Evolutionary conservation across 495 filamentous ascomycete species (phyloP).

Genomic region (Pseudoneurospora amorphoporcata): DNA sequence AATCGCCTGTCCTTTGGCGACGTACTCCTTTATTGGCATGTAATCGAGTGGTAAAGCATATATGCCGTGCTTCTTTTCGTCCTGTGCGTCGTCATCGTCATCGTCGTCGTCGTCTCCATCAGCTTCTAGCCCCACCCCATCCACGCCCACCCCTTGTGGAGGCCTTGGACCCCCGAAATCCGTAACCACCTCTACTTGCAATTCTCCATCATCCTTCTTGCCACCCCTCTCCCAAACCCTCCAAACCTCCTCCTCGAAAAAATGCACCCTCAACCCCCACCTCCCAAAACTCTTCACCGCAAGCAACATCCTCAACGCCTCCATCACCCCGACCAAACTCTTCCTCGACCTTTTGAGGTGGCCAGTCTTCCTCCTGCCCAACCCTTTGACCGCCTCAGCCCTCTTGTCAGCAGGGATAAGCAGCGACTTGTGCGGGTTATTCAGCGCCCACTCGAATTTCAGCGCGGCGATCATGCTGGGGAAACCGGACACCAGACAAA

Average conservation of each 20-base stretch:
- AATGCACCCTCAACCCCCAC: constrained; percentile 77
- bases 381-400: constrained; percentile 27
- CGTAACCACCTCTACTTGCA: constrained; percentile 42
- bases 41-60: constrained; percentile 59
- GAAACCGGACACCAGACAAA: constrained; percentile 78
- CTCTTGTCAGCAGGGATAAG: constrained; percentile 56
- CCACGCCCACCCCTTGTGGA: neutral
- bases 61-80: constrained; percentile 30
- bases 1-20: constrained; percentile 59
- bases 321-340: constrained; percentile 52
- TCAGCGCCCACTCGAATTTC: constrained; percentile 98
- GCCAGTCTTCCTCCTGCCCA: constrained; percentile 26
- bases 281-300: constrained; percentile 62
- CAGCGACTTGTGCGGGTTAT: constrained; percentile 63
- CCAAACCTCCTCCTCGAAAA: constrained; percentile 64
- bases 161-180: constrained; percentile 32
- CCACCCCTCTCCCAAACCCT: constrained; percentile 55
- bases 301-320: constrained; percentile 69
- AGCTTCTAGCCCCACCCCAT: neutral
- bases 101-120: neutral
- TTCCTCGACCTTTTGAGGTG: constrained; percentile 41
- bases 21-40: constrained; percentile 48
- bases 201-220: constrained; percentile 23
- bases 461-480: constrained; percentile 75
- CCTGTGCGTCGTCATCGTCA: neutral